Percentiles rank a stretch among this genome's conserved stretches.
phyloP scores from a whole-genome alignment of 78 protist species.

The Dictyostelium discoideum region DNA sequence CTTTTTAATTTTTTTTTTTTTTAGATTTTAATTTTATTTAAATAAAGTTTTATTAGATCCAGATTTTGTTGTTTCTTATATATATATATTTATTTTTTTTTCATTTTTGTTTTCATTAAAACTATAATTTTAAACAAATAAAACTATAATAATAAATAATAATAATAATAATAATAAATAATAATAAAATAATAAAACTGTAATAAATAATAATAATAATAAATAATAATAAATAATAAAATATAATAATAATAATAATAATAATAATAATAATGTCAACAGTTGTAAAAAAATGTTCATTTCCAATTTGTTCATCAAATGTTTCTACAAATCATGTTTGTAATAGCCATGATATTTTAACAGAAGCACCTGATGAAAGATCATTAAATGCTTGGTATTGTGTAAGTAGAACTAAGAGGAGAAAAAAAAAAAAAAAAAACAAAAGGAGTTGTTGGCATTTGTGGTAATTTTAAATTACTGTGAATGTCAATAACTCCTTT shows the following conservation, averaged over 20 bases:
- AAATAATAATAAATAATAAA: too few species aligned
- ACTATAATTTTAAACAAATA: too few species aligned
- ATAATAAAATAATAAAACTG: too few species aligned
- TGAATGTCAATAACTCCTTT: not conserved
- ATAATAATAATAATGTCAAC: not conserved
- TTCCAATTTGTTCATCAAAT: not conserved
- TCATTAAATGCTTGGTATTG: conserved; percentile 13
- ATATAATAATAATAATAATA: not conserved
- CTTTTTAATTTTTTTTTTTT: too few species aligned
- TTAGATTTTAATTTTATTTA: too few species aligned
- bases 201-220: not conserved
- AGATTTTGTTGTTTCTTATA: too few species aligned
- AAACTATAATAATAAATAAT: too few species aligned
- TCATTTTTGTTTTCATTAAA: not conserved
- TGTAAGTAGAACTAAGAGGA: not conserved
- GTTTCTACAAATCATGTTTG: not conserved
- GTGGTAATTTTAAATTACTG: too few species aligned
- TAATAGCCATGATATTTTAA: not conserved
- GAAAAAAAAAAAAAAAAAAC: not conserved
- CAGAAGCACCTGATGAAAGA: not conserved
- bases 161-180: too few species aligned
- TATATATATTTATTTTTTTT: too few species aligned
- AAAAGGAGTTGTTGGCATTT: too few species aligned
- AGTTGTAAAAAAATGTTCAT: not conserved
- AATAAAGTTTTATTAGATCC: not conserved